Conservation (phyloP, 106 monocot genomes). For the Amphibolis antarctica region DNA sequence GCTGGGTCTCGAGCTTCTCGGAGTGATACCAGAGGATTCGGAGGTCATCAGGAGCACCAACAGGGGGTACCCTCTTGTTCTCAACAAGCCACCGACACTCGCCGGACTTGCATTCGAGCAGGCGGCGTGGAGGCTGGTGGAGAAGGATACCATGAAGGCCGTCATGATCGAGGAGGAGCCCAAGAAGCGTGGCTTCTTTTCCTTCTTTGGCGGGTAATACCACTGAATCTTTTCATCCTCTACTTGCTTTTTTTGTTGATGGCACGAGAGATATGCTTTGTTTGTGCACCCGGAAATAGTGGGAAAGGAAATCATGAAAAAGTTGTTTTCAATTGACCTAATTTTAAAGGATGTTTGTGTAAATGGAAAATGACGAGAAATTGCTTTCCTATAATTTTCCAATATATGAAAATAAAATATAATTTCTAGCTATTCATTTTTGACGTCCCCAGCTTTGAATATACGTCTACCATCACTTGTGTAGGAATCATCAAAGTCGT, state of each 20-base stretch:
- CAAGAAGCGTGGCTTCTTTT: slow-evolving; percentile 75
- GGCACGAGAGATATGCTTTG: too few species aligned
- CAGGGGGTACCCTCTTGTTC: slow-evolving; percentile 67
- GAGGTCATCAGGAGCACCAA: slow-evolving; percentile 96
- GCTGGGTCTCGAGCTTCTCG: slow-evolving; percentile 74
- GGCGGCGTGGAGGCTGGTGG: slow-evolving; percentile 89
- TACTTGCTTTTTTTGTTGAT: neutral
- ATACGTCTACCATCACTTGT: too few species aligned
- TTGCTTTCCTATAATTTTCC: too few species aligned
- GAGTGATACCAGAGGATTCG: slow-evolving; percentile 81
- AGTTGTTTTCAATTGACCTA: too few species aligned
- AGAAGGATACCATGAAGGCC: slow-evolving; percentile 89
- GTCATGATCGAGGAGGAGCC: slow-evolving; percentile 85
- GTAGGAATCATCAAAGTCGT: too few species aligned
- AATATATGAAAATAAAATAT: too few species aligned
- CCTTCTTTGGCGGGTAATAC: slow-evolving; percentile 76
- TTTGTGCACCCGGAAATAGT: too few species aligned
- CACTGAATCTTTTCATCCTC: neutral
- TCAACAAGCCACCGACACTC: slow-evolving; percentile 56
- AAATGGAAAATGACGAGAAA: too few species aligned
- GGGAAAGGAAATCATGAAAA: too few species aligned
- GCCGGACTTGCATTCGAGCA: slow-evolving; percentile 91
- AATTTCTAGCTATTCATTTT: too few species aligned
- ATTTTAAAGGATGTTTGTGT: too few species aligned
- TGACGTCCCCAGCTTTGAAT: too few species aligned